These are phyloP conservation scores for Xylariales sp. DNA, from an alignment of 2,329 filamentous ascomycete genomes.

Conservation along the genomic window DNA sequence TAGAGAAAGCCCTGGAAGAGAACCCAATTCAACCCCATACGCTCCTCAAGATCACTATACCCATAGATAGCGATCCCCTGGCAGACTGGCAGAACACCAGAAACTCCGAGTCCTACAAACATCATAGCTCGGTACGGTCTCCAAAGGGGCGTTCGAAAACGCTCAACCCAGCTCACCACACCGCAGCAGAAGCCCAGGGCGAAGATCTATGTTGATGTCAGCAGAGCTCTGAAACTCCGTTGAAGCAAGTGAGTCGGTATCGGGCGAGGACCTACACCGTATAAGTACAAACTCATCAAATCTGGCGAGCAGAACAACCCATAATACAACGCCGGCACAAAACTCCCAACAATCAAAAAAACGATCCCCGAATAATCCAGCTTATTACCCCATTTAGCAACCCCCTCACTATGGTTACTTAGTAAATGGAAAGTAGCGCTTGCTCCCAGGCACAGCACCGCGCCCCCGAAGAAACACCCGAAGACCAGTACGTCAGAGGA, in stretches of 20 bases:
- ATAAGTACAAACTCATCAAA: constrained; percentile 68
- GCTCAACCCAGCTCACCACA: constrained; percentile 71
- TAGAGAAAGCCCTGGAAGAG: constrained; percentile 78
- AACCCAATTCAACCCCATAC: constrained; percentile 79
- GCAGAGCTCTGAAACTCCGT: no score
- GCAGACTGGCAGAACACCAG: constrained; percentile 75
- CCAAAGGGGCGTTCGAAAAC: constrained; percentile 79
- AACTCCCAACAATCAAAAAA: constrained; percentile 83
- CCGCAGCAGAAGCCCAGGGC: constrained; percentile 72
- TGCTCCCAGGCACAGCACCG: constrained; percentile 69
- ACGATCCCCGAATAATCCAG: constrained; percentile 95
- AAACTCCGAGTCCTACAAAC: constrained; percentile 84
- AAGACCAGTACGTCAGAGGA: constrained; percentile 66
- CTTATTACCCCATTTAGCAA: constrained; percentile 83
- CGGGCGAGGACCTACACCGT: constrained; percentile 51
- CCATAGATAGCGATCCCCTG: constrained; percentile 71
- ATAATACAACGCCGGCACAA: constrained; percentile 84
- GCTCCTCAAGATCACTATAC: constrained; percentile 56
- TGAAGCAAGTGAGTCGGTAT: no score
- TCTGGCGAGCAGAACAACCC: constrained; percentile 68
- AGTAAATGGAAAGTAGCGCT: constrained; percentile 82
- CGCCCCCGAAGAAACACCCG: constrained; percentile 73
- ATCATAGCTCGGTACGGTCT: constrained; percentile 81
- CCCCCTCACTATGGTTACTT: constrained; percentile 73
- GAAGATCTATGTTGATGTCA: constrained; percentile 57